Conservation (phyloP, 2,329 filamentous ascomycete genomes). For the Xylaria hypoxylon region DNA sequence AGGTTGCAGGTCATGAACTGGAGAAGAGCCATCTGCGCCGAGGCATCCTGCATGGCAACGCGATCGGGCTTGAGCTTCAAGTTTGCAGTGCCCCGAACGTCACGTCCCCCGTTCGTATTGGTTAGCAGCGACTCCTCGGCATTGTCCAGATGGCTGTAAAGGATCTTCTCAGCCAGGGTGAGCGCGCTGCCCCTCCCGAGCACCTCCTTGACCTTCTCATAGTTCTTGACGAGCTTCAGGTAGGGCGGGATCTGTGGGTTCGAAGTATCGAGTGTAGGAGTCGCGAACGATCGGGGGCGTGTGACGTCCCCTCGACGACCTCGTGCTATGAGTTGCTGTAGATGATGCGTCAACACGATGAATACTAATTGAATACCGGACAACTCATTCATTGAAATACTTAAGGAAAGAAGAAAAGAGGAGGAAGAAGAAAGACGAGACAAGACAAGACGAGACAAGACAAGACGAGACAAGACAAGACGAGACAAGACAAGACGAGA, state of each 20-base stretch:
- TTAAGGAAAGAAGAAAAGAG: background rate
- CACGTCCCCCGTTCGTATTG: conserved; percentile 83
- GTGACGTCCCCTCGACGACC: conserved; percentile 42
- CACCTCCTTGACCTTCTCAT: conserved; percentile 69
- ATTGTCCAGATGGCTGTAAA: conserved; percentile 94
- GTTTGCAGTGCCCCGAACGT: conserved; percentile 88
- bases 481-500: no score
- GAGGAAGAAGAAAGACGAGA: no score
- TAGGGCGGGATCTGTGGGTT: conserved; percentile 74
- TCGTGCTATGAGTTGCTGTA: conserved; percentile 46
- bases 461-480: no score
- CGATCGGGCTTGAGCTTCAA: conserved; percentile 97
- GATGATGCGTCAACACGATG: background rate
- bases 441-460: no score
- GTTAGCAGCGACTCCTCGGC: conserved; percentile 87
- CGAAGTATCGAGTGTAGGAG: conserved; percentile 49
- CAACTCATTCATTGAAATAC: background rate
- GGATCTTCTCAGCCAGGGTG: conserved; percentile 96
- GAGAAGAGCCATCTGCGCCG: conserved; percentile 96
- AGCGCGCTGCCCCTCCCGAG: conserved; percentile 68
- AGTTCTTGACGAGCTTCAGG: conserved; percentile 70
- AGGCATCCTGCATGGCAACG: conserved; percentile 99
- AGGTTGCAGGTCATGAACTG: conserved; percentile 99
- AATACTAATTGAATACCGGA: no score
- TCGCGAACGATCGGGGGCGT: conserved; percentile 50